Conservation (phyloP, 352 stramenopile species). For the Pythium dissimile region DNA sequence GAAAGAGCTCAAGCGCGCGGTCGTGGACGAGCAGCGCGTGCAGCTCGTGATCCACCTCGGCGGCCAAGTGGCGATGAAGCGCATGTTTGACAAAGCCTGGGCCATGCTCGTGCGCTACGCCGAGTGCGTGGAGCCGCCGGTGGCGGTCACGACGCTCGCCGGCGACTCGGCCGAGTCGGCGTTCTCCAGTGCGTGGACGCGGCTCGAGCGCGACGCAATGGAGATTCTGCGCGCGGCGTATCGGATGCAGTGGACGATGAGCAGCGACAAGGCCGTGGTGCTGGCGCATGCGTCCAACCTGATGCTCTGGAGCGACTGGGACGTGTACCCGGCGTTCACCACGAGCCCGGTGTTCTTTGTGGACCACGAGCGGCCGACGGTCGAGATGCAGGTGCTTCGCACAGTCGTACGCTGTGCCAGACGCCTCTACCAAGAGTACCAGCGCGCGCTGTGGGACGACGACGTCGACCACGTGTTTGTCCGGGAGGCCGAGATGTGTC, state of each 20-base stretch:
- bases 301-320: slow-evolving; percentile 79
- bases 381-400: slow-evolving; percentile 77
- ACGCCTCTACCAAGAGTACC: slow-evolving; percentile 72
- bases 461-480: slow-evolving; percentile 42
- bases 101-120: slow-evolving; percentile 51
- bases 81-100: slow-evolving; percentile 70
- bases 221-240: slow-evolving; percentile 64
- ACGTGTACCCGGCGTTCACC: slow-evolving; percentile 70
- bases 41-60: slow-evolving; percentile 65
- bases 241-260: slow-evolving; percentile 62
- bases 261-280: slow-evolving; percentile 38
- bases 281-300: slow-evolving; percentile 68
- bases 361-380: slow-evolving; percentile 54
- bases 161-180: background rate
- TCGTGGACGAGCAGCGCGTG: slow-evolving; percentile 26
- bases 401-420: slow-evolving; percentile 58
- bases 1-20: slow-evolving; percentile 30
- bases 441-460: slow-evolving; percentile 74
- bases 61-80: slow-evolving; percentile 59
- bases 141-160: background rate
- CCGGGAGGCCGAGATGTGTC: slow-evolving; percentile 24
- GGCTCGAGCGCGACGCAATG: slow-evolving; percentile 43
- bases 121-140: slow-evolving; percentile 19
- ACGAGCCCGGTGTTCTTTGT: slow-evolving; percentile 48
- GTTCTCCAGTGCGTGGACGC: slow-evolving; percentile 27